phyloP scores from a whole-genome alignment of 805 yeast genomes.

The Cyberlindnera misumaiensis region DNA sequence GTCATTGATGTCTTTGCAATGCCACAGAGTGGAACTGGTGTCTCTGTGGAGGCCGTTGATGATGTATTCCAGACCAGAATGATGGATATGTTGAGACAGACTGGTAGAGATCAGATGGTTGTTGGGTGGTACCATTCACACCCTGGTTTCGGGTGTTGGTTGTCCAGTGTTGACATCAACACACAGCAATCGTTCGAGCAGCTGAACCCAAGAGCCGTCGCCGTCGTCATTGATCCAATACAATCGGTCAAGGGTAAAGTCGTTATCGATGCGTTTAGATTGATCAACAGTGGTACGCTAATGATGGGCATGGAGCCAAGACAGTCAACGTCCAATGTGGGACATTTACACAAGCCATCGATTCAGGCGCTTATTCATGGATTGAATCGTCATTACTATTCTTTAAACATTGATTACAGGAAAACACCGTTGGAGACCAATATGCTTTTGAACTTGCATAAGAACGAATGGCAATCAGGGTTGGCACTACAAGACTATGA shows the following conservation, averaged over 20 bases:
- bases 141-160: conserved; percentile 99
- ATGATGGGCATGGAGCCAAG: conserved; percentile 98
- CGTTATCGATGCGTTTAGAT: conserved; percentile 95
- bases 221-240: conserved; percentile 97
- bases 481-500: conserved; percentile 71
- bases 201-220: conserved; percentile 91
- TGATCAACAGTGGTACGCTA: conserved; percentile 78
- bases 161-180: conserved; percentile 93
- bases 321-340: conserved; percentile 93
- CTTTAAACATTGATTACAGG: conserved; percentile 88
- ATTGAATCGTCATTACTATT: conserved; percentile 91
- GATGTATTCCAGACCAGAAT: conserved; percentile 97
- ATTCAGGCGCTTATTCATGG: conserved; percentile 97
- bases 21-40: conserved; percentile 99
- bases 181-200: conserved; percentile 98
- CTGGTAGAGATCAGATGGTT: conserved; percentile 98
- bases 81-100: conserved; percentile 99
- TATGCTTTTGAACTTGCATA: conserved; percentile 90
- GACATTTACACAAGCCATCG: conserved; percentile 91
- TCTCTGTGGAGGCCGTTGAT: conserved; percentile 97
- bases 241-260: conserved; percentile 98
- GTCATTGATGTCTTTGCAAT: conserved; percentile 98
- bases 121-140: conserved; percentile 99
- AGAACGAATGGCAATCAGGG: conserved; percentile 94
- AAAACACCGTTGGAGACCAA: conserved; percentile 89